Conservation (phyloP, 2,329 filamentous ascomycete species). For the Aspergillus tanneri region DNA sequence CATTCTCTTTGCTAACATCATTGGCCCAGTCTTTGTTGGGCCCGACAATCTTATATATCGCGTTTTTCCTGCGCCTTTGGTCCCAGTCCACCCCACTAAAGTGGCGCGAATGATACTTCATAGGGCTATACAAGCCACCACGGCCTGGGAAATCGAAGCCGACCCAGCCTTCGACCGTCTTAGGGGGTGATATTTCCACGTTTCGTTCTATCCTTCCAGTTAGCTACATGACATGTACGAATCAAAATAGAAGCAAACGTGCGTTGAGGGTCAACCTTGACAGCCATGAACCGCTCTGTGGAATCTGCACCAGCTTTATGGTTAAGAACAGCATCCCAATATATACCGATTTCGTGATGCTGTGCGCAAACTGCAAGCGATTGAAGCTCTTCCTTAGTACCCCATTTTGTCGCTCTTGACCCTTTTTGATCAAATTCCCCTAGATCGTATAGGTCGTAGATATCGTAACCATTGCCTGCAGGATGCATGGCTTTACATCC, state of each 20-base stretch:
- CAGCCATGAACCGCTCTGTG: constrained; percentile 61
- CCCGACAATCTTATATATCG: constrained; percentile 65
- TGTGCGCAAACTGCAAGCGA: constrained; percentile 54
- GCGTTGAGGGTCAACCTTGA: constrained; percentile 61
- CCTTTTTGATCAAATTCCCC: constrained; percentile 74
- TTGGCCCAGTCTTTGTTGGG: constrained; percentile 64
- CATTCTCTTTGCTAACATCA: constrained; percentile 62
- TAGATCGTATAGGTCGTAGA: constrained; percentile 68
- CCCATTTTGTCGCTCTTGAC: constrained; percentile 65
- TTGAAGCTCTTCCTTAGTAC: constrained; percentile 60
- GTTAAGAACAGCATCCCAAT: constrained; percentile 72
- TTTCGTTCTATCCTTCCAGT: constrained; percentile 6
- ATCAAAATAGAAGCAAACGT: constrained; percentile 4
- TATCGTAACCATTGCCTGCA: constrained; percentile 65
- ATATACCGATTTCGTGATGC: constrained; percentile 55
- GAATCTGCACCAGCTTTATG: constrained; percentile 69
- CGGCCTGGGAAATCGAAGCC: constrained; percentile 43
- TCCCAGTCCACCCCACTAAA: constrained; percentile 70
- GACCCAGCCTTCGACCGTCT: constrained; percentile 68
- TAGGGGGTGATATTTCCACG: constrained; percentile 1
- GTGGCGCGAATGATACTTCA: constrained; percentile 66
- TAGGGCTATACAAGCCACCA: constrained; percentile 52
- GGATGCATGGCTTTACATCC: constrained; percentile 66
- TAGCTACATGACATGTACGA: neutral
- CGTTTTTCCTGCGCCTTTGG: constrained; percentile 55